These are phyloP conservation scores for Termitomyces sp. DNA, from an alignment of 768 basidiomycete species.

Conservation along the genomic window DNA sequence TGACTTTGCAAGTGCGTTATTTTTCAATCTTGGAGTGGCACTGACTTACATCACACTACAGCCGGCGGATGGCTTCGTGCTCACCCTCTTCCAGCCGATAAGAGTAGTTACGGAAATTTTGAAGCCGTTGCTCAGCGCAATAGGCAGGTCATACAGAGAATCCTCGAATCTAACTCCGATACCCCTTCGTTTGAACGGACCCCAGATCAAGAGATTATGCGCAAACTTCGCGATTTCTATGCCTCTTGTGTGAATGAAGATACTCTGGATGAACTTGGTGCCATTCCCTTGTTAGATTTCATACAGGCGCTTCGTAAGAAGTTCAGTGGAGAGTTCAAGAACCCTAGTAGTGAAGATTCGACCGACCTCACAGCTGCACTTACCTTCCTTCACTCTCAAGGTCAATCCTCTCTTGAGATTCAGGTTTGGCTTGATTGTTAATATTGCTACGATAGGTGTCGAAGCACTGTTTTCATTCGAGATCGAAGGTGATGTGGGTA, in stretches of 20 bases:
- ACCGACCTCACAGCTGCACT: conserved; percentile 78
- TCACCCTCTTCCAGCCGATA: conserved; percentile 87
- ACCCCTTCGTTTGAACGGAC: conserved; percentile 29
- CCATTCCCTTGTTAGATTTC: conserved; percentile 66
- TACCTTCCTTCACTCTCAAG: conserved; percentile 84
- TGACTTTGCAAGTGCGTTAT: conserved; percentile 78
- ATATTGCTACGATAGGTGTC: conserved; percentile 47
- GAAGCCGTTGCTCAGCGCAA: conserved; percentile 72
- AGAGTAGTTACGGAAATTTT: conserved; percentile 70
- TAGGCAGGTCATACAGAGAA: conserved; percentile 68
- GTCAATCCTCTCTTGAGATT: conserved; percentile 31
- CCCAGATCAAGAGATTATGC: conserved; percentile 49
- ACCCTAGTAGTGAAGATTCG: conserved; percentile 21
- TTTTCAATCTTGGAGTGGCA: conserved; percentile 1
- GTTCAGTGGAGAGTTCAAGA: conserved; percentile 48
- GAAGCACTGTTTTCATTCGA: conserved; percentile 73
- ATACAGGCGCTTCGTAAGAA: conserved; percentile 57
- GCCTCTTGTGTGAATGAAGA: conserved; percentile 80
- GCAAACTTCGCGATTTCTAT: conserved; percentile 72
- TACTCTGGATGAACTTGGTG: conserved; percentile 68
- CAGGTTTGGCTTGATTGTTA: neutral
- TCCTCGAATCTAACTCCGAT: conserved; percentile 55
- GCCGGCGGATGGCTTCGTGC: conserved; percentile 85
- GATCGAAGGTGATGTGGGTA: conserved; percentile 86
- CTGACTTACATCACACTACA: conserved; percentile 23